These are phyloP conservation scores for Conticribra guillardii DNA, from an alignment of 108 stramenopile genomes.

Conservation along the genomic window DNA sequence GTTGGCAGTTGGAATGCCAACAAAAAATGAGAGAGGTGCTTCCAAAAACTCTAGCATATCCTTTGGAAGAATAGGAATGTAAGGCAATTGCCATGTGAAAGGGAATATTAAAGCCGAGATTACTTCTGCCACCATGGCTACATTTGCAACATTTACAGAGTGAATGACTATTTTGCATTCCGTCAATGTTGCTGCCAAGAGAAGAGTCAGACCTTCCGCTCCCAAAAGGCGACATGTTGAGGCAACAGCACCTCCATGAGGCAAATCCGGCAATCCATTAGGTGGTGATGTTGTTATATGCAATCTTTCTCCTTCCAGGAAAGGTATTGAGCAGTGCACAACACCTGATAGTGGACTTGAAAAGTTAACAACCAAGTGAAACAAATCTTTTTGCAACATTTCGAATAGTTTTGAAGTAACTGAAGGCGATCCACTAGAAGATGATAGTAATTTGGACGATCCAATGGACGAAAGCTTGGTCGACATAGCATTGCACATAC, in stretches of 20 bases:
- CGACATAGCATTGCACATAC: constrained; percentile 75
- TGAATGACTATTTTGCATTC: constrained; percentile 88
- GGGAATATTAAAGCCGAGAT: constrained; percentile 86
- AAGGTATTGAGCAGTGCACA: constrained; percentile 87
- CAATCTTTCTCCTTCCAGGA: constrained; percentile 75
- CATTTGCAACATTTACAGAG: constrained; percentile 79
- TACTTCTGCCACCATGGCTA: constrained; percentile 88
- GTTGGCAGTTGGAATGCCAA: constrained; percentile 74
- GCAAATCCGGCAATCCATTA: constrained; percentile 74
- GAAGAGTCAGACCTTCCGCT: constrained; percentile 76
- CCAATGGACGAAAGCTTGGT: constrained; percentile 28
- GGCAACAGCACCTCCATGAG: constrained; percentile 75
- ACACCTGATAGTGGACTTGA: constrained; percentile 82
- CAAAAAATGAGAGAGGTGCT: constrained; percentile 81
- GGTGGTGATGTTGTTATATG: constrained; percentile 71
- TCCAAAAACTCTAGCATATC: constrained; percentile 87
- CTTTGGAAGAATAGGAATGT: constrained; percentile 81
- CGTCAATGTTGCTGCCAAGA: constrained; percentile 81
- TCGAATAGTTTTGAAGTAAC: constrained; percentile 39
- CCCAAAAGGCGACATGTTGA: constrained; percentile 81
- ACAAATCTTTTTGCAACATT: constrained; percentile 60
- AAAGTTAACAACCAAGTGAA: constrained; percentile 75
- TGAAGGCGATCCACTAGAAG: background rate
- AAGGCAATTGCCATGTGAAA: constrained; percentile 85
- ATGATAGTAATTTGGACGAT: constrained; percentile 16